Evolutionary conservation across 2,329 filamentous ascomycete genomes (phyloP).

Genomic region (Knufia petricola): DNA sequence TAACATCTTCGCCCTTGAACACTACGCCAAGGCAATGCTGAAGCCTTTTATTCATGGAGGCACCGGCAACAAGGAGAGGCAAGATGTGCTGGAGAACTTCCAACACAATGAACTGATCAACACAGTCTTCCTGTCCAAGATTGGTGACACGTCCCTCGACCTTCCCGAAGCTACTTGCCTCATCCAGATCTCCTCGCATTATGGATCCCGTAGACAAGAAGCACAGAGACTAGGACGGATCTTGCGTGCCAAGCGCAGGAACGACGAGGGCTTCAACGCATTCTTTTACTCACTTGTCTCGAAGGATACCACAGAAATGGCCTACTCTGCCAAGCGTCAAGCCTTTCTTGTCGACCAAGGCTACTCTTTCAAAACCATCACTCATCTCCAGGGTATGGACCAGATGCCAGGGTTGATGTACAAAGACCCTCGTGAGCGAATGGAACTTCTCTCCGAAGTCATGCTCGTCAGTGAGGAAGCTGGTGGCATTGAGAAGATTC

Average conservation of each 20-base stretch:
- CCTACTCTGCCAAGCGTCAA: constrained; percentile 90
- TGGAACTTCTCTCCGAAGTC: constrained; percentile 80
- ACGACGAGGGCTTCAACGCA: constrained; percentile 96
- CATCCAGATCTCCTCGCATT: constrained; percentile 96
- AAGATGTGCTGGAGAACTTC: constrained; percentile 85
- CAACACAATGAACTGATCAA: constrained; percentile 84
- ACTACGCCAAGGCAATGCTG: constrained; percentile 71
- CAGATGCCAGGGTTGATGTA: constrained; percentile 73
- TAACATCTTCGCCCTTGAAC: constrained; percentile 84
- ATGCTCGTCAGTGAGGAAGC: constrained; percentile 76
- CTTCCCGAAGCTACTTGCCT: constrained; percentile 91
- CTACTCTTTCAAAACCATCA: constrained; percentile 98
- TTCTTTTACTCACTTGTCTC: constrained; percentile 98
- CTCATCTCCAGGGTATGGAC: constrained; percentile 83
- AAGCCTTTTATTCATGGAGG: constrained; percentile 90
- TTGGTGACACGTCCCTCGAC: constrained; percentile 96
- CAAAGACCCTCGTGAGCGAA: constrained; percentile 65
- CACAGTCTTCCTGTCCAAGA: constrained; percentile 93
- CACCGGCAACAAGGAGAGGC: constrained; percentile 75
- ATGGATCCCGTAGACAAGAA: constrained; percentile 92
- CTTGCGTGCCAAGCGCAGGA: constrained; percentile 84
- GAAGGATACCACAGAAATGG: constrained; percentile 97
- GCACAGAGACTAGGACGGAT: constrained; percentile 89
- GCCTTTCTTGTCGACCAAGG: constrained; percentile 96
- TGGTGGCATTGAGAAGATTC: constrained; percentile 59